Evolutionary conservation across 495 filamentous ascomycete species (phyloP).

Genomic region (Lasiosphaeria ovina): DNA sequence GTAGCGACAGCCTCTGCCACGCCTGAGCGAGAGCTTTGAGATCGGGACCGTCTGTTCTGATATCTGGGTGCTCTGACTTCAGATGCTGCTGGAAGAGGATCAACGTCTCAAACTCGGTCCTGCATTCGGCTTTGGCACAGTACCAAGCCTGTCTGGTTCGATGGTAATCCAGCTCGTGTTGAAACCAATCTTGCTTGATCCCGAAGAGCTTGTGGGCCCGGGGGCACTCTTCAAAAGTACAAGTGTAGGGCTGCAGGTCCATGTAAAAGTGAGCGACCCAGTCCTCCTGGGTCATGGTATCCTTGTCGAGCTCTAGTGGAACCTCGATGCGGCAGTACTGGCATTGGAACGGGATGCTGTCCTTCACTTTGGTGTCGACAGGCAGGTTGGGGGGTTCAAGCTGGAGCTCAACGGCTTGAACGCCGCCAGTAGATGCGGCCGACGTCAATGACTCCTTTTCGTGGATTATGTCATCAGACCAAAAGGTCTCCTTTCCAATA

Average conservation of each 20-base stretch:
- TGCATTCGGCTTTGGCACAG: conserved; percentile 20
- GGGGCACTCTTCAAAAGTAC: conserved; percentile 23
- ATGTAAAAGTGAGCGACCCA: conserved; percentile 24
- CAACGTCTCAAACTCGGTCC: conserved; percentile 1
- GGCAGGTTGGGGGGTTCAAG: not conserved
- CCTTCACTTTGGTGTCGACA: not conserved
- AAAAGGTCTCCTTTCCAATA: too few relatives aligned
- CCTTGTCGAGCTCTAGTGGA: conserved; percentile 8
- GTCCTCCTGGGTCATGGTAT: conserved; percentile 12
- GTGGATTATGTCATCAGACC: too few relatives aligned
- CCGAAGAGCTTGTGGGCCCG: conserved; percentile 17
- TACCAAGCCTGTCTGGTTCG: conserved; percentile 22
- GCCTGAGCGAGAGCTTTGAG: too few relatives aligned
- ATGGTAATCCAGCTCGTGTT: conserved; percentile 26
- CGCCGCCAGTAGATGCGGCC: too few relatives aligned
- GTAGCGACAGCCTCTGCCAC: not conserved
- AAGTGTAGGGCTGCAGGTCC: conserved; percentile 30
- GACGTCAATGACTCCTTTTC: too few relatives aligned
- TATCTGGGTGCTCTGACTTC: not conserved
- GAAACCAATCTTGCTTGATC: conserved; percentile 26
- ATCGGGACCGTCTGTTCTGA: not conserved
- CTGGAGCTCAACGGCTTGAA: too few relatives aligned
- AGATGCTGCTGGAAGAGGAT: not conserved
- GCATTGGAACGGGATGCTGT: conserved; percentile 12
- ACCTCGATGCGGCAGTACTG: conserved; percentile 21